Base-by-base conservation (phyloP, 441 rosid genomes). In the Populus hybrid region DNA sequence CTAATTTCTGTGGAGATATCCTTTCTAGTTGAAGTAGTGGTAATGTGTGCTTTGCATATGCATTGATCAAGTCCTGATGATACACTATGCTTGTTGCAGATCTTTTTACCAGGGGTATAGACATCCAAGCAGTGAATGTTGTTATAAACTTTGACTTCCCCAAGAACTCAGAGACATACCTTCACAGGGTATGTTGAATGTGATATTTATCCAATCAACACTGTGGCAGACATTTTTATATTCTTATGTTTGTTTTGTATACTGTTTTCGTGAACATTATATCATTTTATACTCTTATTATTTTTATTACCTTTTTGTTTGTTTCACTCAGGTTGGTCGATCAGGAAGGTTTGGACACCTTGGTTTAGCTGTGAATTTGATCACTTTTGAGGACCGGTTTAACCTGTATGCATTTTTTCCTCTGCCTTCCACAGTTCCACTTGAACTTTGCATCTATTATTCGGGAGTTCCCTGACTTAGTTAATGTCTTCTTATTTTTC, bases 271-370 rank as follows among this genome's bases (percentile, higher is more conserved):
- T 38, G 2, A 46, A 46, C 20, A 14, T 46, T 14, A 14, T 14
- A 46, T 46, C 20, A 14, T 46, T 46, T 46, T 46, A 46, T 46
- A 14, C 0, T 50, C 57, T 50, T 50, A 50, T 38, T 38, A 10
- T 50, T 50, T 50, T 50, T 50, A 50, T 4, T 14, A 5, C 20
- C 20, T 50, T 14, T 50, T 50, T 50, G 57, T 50, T 50, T 50
- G 8, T 64, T 36, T 70, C 72, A 40, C 30, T 42, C 87, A 94
- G 99, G 99, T 95, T 81, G 99, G 99, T 81, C 93, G 98, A 77
- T 95, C 98, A 16, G 99, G 99, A 85, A 91, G 99, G 86, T 95
- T 94, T 89, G 99, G 99, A 38, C 99, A 95, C 88, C 99, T 94
- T 73, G 99, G 99, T 74, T 86, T 95, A 81, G 99, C 99, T 79